These are phyloP conservation scores for Saccharomyces pastorianus DNA, from an alignment of 1,139 yeast species.

Conservation along the genomic window DNA sequence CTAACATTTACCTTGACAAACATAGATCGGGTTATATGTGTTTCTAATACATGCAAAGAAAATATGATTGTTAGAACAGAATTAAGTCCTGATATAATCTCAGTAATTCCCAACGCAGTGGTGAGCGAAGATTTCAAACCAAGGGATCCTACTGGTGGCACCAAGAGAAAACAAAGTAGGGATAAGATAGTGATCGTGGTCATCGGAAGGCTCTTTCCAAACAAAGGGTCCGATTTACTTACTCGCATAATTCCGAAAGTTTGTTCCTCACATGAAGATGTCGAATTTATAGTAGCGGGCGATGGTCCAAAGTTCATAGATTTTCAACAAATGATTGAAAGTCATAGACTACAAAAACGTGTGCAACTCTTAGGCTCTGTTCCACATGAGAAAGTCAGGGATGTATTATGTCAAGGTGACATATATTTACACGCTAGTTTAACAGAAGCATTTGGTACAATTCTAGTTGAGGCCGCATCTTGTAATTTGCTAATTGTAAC, in stretches of 20 bases:
- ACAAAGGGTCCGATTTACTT: constrained; percentile 88
- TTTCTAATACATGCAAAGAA: constrained; percentile 93
- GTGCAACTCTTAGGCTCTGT: constrained; percentile 82
- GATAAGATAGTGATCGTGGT: constrained; percentile 70
- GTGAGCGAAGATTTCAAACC: constrained; percentile 78
- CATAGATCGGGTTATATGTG: constrained; percentile 89
- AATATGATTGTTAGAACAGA: constrained; percentile 86
- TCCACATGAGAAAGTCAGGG: constrained; percentile 85
- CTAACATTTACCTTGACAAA: constrained; percentile 79
- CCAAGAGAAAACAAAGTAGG: constrained; percentile 3
- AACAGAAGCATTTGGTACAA: constrained; percentile 98
- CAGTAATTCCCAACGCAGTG: constrained; percentile 95
- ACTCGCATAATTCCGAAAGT: constrained; percentile 81
- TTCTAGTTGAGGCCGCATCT: constrained; percentile 92
- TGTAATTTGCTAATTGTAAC: constrained; percentile 93
- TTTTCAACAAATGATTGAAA: constrained; percentile 90
- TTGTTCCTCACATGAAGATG: constrained; percentile 55
- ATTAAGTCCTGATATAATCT: constrained; percentile 66
- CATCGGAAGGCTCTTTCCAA: constrained; percentile 86
- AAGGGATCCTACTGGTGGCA: constrained; percentile 11
- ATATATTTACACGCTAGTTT: constrained; percentile 88
- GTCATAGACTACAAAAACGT: constrained; percentile 74
- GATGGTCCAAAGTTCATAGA: constrained; percentile 95
- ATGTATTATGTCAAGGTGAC: constrained; percentile 89
- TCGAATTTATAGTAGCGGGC: constrained; percentile 83